Evolutionary conservation across 106 monocot species (phyloP), one percentile per base, ranked within the genome.

Genomic region (Xerophyta viscosa): DNA sequence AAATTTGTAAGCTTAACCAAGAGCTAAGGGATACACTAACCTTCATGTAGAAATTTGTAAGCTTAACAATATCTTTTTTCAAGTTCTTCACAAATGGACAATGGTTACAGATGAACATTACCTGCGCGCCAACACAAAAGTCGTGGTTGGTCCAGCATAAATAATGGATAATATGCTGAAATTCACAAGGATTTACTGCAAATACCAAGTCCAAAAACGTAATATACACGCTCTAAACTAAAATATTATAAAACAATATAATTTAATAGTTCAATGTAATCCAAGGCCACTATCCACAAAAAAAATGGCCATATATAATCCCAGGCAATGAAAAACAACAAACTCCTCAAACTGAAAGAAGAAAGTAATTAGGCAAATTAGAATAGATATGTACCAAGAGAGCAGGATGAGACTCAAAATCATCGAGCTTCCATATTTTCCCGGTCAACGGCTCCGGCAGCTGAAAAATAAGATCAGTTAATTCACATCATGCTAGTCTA

Each of bases 61-160:
- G 89, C 59, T 82, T 98, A 25, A 68, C 73, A 26, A 89, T 82
- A 56, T 82, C 82, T 31, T 82, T 98, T 56, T 98, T 89, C 62
- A 98, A 66, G 64, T 89, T 88, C 50, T 62, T 82, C 31, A 98
- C 96, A 65, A 96, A 89, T 20, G 96, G 96, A 46, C 96, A 98
- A 55, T 98, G 96, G 43, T 96, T 98, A 69, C 96, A 98, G 21
- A 98, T 71, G 66, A 98, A 89, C 89, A 98, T 89, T 37, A 98
- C 96, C 89, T 98, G 79, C 69, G 72, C 44, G 15, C 33, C 33
- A 36, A 36, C 33, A 5, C 33, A 36, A 36, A 36, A 6, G 11
- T 36, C 11, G 11, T 5, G 5, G 11, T 36, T 6, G 5, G 33
- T 36, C n/a, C n/a, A n/a, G n/a, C n/a, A n/a, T n/a, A n/a, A n/a